These are phyloP conservation scores for Ophiocordyceps camponoti-leonardi DNA, from an alignment of 2,329 filamentous ascomycete genomes.

Conservation along the genomic window DNA sequence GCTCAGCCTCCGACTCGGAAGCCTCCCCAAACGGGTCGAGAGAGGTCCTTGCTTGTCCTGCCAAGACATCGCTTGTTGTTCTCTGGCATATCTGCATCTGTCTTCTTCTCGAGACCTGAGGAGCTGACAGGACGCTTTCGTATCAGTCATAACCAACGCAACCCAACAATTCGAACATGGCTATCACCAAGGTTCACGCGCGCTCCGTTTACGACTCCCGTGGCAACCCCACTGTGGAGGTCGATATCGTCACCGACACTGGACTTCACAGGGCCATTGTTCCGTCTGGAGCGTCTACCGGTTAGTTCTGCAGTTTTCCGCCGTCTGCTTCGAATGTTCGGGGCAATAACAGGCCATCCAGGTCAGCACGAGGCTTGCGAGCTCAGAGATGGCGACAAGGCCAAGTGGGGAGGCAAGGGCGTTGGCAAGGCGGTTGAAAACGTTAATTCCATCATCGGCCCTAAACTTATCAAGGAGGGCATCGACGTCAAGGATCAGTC, in stretches of 20 bases:
- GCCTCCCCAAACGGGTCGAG: not conserved
- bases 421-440: constrained; percentile 74
- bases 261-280: constrained; percentile 96
- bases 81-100: not conserved
- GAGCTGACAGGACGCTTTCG: not conserved
- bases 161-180: constrained; percentile 43
- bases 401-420: constrained; percentile 76
- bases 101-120: not conserved
- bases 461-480: constrained; percentile 65
- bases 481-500: constrained; percentile 77
- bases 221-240: constrained; percentile 95
- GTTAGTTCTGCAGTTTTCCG: constrained; percentile 27
- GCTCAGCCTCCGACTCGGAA: not conserved
- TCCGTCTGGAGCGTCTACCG: constrained; percentile 89
- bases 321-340: not conserved
- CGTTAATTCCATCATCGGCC: constrained; percentile 67
- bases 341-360: constrained; percentile 20
- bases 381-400: constrained; percentile 79
- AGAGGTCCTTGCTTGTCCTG: too few species aligned
- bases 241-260: constrained; percentile 90
- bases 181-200: constrained; percentile 78
- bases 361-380: constrained; percentile 83
- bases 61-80: too few species aligned
- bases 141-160: not conserved
- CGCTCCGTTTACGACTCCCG: constrained; percentile 98